Evolutionary conservation across 306 rosid genomes (phyloP).

Genomic region (Lathyrus sativus): DNA sequence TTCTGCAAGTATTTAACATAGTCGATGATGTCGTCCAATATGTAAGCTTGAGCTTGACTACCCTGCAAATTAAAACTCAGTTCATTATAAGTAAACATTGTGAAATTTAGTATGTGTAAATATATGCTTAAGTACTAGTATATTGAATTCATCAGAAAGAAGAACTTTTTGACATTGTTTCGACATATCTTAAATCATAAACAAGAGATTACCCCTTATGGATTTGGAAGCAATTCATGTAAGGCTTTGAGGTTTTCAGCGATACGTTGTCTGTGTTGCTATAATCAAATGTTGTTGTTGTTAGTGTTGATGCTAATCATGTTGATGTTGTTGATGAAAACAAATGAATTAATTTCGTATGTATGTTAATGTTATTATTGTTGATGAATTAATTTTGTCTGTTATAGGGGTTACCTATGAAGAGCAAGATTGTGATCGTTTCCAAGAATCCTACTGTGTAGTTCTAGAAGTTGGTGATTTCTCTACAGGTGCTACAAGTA

Average conservation of each 20-base stretch:
- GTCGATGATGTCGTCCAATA: slow-evolving; percentile 79
- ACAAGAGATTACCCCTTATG: slow-evolving; percentile 58
- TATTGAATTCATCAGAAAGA: slow-evolving; percentile 2
- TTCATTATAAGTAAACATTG: slow-evolving; percentile 21
- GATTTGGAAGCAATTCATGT: slow-evolving; percentile 70
- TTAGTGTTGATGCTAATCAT: no score
- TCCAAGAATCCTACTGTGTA: no score
- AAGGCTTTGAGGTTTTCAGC: slow-evolving; percentile 65
- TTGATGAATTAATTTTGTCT: no score
- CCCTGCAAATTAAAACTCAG: slow-evolving; percentile 55
- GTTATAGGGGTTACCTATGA: no score
- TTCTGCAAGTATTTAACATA: slow-evolving; percentile 78
- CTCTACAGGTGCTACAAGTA: no score
- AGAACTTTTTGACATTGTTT: neutral
- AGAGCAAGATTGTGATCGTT: no score
- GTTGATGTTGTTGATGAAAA: no score
- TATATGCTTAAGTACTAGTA: neutral
- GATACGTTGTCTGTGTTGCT: slow-evolving; percentile 73
- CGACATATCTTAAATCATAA: slow-evolving; percentile 3
- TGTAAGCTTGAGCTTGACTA: slow-evolving; percentile 64
- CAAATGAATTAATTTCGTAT: no score
- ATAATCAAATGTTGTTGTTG: no score
- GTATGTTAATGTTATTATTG: no score
- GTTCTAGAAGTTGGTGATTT: no score
- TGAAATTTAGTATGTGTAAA: slow-evolving; percentile 10